Percentiles rank a stretch among this genome's conserved stretches.
Conservation (phyloP, 2,329 filamentous ascomycete species). For the Pleurostoma richardsiae region DNA sequence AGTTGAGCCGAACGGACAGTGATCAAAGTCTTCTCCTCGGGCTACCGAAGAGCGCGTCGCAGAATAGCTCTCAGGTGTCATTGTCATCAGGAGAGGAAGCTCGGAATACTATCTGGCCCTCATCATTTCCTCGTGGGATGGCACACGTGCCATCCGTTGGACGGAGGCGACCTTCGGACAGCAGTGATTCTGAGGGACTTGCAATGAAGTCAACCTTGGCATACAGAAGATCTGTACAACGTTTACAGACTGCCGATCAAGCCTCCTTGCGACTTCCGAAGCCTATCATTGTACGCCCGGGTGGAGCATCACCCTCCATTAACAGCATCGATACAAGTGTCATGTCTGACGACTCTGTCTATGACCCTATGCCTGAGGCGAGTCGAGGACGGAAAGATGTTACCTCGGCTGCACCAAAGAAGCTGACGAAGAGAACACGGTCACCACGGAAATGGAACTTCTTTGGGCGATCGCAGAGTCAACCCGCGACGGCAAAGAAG, state of each 20-base stretch:
- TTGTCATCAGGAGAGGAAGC: constrained; percentile 30
- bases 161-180: constrained; percentile 45
- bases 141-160: constrained; percentile 15
- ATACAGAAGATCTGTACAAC: constrained; percentile 49
- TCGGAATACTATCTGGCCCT: constrained; percentile 47
- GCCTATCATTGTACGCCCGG: constrained; percentile 41
- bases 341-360: constrained; percentile 50
- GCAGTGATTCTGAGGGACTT: constrained; percentile 47
- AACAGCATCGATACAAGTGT: constrained; percentile 54
- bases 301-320: constrained; percentile 39
- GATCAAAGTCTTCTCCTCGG: constrained; percentile 36
- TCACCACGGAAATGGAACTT: constrained; percentile 61
- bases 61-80: constrained; percentile 33
- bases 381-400: constrained; percentile 21
- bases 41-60: constrained; percentile 38
- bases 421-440: constrained; percentile 48
- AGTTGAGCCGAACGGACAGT: constrained; percentile 44
- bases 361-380: constrained; percentile 31
- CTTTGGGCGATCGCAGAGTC: constrained; percentile 50
- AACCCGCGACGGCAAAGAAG: constrained; percentile 26
- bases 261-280: constrained; percentile 42
- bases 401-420: constrained; percentile 36
- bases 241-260: constrained; percentile 38
- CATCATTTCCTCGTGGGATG: constrained; percentile 38
- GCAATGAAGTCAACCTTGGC: constrained; percentile 47